Conservation (phyloP, 1,284 basidiomycete genomes). For the Retiboletus flavoniger region DNA sequence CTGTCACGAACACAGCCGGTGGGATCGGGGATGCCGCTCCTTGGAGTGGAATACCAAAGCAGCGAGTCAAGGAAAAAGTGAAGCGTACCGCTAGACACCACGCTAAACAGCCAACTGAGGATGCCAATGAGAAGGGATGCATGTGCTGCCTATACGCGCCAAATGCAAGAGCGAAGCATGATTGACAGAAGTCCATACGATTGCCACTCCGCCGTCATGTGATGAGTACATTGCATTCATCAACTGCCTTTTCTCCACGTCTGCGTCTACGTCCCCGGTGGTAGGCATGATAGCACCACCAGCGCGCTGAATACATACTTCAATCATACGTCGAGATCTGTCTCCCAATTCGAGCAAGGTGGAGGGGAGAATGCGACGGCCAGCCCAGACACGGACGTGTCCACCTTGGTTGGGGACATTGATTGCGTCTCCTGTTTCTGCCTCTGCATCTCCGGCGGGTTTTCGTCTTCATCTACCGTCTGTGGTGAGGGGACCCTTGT, state of each 20-base stretch:
- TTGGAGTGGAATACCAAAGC: slow-evolving; percentile 52
- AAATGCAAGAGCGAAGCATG: background rate
- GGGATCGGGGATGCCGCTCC: slow-evolving; percentile 44
- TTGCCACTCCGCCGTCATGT: slow-evolving; percentile 66
- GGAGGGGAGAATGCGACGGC: slow-evolving; percentile 60
- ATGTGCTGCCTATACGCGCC: slow-evolving; percentile 18
- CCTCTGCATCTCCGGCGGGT: slow-evolving; percentile 1
- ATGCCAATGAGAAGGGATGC: slow-evolving; percentile 61
- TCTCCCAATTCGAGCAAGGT: slow-evolving; percentile 51
- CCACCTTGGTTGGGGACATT: slow-evolving; percentile 14
- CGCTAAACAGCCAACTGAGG: slow-evolving; percentile 78
- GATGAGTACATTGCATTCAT: slow-evolving; percentile 65
- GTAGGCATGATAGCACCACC: slow-evolving; percentile 54
- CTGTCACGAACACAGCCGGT: slow-evolving; percentile 40
- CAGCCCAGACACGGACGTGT: slow-evolving; percentile 44
- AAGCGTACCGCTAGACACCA: slow-evolving; percentile 61
- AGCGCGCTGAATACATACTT: slow-evolving; percentile 53
- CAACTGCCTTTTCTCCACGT: slow-evolving; percentile 42
- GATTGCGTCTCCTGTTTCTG: background rate
- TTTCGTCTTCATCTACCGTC: slow-evolving; percentile 22
- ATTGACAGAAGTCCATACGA: slow-evolving; percentile 45
- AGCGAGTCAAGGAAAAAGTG: slow-evolving; percentile 65
- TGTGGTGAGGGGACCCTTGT: slow-evolving; percentile 17
- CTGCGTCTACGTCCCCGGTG: slow-evolving; percentile 33
- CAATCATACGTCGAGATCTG: slow-evolving; percentile 52